These are phyloP conservation scores for Diplodia sapinea DNA, from an alignment of 2,329 filamentous ascomycete genomes.

Conservation along the genomic window DNA sequence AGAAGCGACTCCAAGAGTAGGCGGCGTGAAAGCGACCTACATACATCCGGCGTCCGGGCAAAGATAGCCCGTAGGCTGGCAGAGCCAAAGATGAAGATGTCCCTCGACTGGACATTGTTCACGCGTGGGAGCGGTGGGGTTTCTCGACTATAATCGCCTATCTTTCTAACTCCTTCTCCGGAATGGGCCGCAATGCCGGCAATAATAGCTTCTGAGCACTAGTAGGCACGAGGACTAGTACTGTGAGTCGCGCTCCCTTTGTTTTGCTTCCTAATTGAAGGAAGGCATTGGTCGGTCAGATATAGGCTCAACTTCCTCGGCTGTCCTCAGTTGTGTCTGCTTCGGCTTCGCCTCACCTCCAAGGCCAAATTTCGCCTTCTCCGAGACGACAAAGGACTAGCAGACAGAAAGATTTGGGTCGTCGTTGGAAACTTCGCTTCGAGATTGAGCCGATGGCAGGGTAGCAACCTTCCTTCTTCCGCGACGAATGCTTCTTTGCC, in stretches of 20 bases:
- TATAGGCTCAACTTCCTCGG: not conserved
- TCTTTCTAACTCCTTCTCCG: not conserved
- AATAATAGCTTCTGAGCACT: slow-evolving; percentile 12
- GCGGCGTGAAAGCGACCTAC: not conserved
- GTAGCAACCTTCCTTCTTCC: not conserved
- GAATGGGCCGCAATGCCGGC: slow-evolving; percentile 3
- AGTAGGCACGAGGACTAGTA: not conserved
- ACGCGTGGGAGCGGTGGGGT: not conserved
- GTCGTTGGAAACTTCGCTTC: slow-evolving; percentile 8
- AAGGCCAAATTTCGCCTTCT: not conserved
- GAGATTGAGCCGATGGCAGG: slow-evolving; percentile 10
- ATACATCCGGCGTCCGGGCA: not conserved
- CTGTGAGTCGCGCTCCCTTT: not conserved
- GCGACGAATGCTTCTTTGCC: not conserved
- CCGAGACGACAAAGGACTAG: not conserved
- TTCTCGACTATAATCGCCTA: not conserved
- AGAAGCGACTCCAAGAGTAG: not conserved
- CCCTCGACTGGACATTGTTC: slow-evolving; percentile 1
- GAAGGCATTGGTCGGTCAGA: slow-evolving; percentile 1
- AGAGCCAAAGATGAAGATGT: not conserved
- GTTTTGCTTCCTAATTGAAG: not conserved
- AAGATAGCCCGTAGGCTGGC: not conserved
- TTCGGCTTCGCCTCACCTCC: not conserved
- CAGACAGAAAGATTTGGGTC: not conserved
- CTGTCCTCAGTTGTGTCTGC: not conserved